These are phyloP conservation scores for Ophiostoma angusticollis DNA, from an alignment of 2,329 filamentous ascomycete genomes.

Conservation along the genomic window DNA sequence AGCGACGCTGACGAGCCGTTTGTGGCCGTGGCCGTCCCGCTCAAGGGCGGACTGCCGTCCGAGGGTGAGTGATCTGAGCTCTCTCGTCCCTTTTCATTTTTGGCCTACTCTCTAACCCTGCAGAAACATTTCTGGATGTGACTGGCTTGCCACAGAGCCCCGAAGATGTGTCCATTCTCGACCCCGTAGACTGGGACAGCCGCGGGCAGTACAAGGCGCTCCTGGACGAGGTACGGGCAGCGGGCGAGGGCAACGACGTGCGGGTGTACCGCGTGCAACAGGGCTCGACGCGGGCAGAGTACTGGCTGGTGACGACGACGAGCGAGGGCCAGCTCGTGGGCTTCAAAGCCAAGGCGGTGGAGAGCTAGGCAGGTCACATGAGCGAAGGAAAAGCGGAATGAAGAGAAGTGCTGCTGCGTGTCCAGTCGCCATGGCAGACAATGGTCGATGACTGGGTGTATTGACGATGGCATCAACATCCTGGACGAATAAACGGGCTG, in stretches of 20 bases:
- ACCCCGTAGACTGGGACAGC: conserved; percentile 60
- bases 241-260: conserved; percentile 51
- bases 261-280: conserved; percentile 59
- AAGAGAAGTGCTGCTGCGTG: background rate
- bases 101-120: conserved; percentile 3
- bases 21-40: conserved; percentile 58
- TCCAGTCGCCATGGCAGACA: too few relatives aligned
- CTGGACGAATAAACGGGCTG: too few relatives aligned
- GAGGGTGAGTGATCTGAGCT: conserved; percentile 50
- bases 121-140: conserved; percentile 54
- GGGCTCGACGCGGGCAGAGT: conserved; percentile 55
- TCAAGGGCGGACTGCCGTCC: conserved; percentile 42
- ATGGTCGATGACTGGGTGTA: too few relatives aligned
- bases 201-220: conserved; percentile 56
- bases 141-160: conserved; percentile 44
- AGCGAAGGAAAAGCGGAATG: background rate
- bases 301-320: conserved; percentile 55
- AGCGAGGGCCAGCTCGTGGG: conserved; percentile 50
- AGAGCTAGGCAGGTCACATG: conserved; percentile 35
- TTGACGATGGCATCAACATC: too few relatives aligned
- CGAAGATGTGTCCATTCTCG: conserved; percentile 49
- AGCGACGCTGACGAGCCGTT: conserved; percentile 84
- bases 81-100: conserved; percentile 1
- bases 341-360: conserved; percentile 63
- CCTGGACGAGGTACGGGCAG: conserved; percentile 54